Evolutionary conservation across 176 grass and related monocot genomes (phyloP).

Genomic region (Carex parvula): DNA sequence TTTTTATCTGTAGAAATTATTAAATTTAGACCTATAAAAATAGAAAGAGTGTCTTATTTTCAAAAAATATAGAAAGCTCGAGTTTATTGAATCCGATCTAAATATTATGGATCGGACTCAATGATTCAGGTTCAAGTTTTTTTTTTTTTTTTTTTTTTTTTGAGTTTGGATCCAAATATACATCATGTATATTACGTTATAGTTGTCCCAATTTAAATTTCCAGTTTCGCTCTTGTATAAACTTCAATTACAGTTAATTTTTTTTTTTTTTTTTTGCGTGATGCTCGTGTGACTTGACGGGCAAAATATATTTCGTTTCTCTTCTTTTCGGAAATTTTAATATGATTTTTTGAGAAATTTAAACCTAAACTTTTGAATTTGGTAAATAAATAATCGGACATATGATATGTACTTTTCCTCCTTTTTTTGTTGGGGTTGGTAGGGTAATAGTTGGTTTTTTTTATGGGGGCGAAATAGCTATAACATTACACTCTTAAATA

Average conservation of each 20-base stretch:
- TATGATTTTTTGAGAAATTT: background rate
- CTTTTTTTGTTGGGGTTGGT: background rate
- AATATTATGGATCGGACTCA: no score
- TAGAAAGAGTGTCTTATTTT: no score
- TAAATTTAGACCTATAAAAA: no score
- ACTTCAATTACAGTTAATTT: background rate
- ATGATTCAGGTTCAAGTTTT: no score
- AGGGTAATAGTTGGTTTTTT: background rate
- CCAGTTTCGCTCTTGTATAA: background rate
- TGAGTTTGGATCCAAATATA: no score
- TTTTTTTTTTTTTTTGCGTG: background rate
- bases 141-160: no score
- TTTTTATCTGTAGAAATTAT: no score
- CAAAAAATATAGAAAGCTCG: no score
- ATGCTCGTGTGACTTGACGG: no score
- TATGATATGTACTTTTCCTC: background rate
- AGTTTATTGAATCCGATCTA: no score
- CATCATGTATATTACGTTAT: no score
- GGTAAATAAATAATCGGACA: background rate
- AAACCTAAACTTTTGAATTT: background rate
- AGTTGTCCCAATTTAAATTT: no score
- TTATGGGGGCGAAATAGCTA: background rate
- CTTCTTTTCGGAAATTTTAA: background rate
- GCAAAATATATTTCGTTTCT: background rate
- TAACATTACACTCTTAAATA: background rate